A percentile compares a stretch with the other conserved stretches of the same genome.
These are phyloP conservation scores for Penicillium manginii DNA, from an alignment of 495 filamentous ascomycete species.

Conservation along the genomic window DNA sequence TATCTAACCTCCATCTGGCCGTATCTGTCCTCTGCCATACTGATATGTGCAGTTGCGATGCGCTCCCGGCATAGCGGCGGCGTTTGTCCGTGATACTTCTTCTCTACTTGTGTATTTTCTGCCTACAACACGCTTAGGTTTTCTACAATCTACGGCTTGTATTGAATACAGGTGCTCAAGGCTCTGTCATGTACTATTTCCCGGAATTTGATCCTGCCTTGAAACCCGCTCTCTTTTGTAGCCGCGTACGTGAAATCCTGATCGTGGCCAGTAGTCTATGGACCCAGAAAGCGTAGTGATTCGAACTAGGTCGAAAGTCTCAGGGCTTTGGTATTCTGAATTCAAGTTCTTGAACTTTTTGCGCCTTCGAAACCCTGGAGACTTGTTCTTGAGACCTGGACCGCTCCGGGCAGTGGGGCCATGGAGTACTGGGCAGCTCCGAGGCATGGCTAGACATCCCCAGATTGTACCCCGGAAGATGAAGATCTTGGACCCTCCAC, in stretches of 20 bases:
- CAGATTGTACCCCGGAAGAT: background rate
- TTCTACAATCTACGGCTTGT: background rate
- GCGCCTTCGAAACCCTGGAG: background rate
- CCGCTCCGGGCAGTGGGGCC: background rate
- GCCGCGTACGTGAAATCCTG: background rate
- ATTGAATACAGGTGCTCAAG: background rate
- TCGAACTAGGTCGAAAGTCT: no score
- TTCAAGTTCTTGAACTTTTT: background rate
- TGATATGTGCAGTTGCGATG: slow-evolving; percentile 32
- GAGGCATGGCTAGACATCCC: background rate
- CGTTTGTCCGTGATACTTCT: slow-evolving; percentile 31
- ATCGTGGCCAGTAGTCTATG: no score
- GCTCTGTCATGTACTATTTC: background rate
- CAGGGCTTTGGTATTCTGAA: background rate
- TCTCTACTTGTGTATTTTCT: slow-evolving; percentile 16
- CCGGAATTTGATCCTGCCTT: background rate
- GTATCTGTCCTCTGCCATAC: slow-evolving; percentile 13
- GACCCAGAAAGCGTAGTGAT: no score
- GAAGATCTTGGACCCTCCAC: background rate
- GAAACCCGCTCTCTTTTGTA: background rate
- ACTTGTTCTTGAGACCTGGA: background rate
- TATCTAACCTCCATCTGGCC: slow-evolving; percentile 10
- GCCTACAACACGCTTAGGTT: background rate
- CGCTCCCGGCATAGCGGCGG: slow-evolving; percentile 46
- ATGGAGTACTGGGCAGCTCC: background rate